Percentiles rank a stretch among this genome's conserved stretches.
Evolutionary conservation across 1,284 basidiomycete genomes (phyloP).

Genomic region (Apiotrichum domesticum): DNA sequence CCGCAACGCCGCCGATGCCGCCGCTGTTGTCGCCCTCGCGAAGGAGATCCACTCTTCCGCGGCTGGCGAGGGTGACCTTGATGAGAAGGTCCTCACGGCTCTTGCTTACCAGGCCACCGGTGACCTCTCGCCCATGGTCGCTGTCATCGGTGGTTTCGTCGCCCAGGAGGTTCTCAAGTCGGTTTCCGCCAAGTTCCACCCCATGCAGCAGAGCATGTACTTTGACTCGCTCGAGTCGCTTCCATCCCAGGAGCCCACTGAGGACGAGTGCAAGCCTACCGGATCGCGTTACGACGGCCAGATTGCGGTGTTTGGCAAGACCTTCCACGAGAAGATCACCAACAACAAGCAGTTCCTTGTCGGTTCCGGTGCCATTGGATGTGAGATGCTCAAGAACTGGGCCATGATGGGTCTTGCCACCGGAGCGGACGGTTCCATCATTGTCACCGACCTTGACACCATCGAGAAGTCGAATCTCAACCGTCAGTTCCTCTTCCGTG

Average conservation of each 20-base stretch:
- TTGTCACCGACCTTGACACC: slow-evolving; percentile 96
- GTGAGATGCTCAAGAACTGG: slow-evolving; percentile 99
- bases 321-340: slow-evolving; percentile 88
- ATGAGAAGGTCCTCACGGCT: slow-evolving; percentile 71
- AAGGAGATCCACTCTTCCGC: slow-evolving; percentile 61
- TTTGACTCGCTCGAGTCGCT: slow-evolving; percentile 97
- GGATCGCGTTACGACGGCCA: slow-evolving; percentile 89
- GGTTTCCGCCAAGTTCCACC: slow-evolving; percentile 96
- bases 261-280: slow-evolving; percentile 76
- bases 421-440: slow-evolving; percentile 73
- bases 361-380: slow-evolving; percentile 96
- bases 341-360: slow-evolving; percentile 94
- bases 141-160: slow-evolving; percentile 94
- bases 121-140: slow-evolving; percentile 85
- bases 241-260: slow-evolving; percentile 66
- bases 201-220: slow-evolving; percentile 91
- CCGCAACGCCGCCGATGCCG: slow-evolving; percentile 76
- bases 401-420: slow-evolving; percentile 95
- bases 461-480: slow-evolving; percentile 99
- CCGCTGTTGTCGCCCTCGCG: slow-evolving; percentile 63
- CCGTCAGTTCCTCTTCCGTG: slow-evolving; percentile 94
- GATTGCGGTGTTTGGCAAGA: slow-evolving; percentile 89
- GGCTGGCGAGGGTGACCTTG: slow-evolving; percentile 59
- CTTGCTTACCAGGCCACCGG: slow-evolving; percentile 88
- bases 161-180: slow-evolving; percentile 98